phyloP scores from a whole-genome alignment of 2,329 filamentous ascomycete species.

The Botrytis fragariae region DNA sequence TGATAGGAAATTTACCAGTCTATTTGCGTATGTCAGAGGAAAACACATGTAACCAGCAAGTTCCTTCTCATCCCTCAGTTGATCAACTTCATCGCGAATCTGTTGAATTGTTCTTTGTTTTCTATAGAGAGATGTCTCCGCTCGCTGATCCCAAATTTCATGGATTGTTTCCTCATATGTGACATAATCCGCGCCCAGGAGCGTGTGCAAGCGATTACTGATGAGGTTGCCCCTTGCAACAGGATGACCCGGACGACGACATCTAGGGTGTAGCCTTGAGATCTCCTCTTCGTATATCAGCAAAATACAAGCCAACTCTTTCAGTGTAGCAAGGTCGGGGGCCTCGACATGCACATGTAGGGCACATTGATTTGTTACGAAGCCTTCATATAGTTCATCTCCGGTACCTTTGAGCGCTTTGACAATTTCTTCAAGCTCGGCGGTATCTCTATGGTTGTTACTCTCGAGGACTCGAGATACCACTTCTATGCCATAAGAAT shows the following conservation, averaged over 20 bases:
- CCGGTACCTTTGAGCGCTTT: constrained; percentile 18
- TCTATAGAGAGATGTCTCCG: neutral
- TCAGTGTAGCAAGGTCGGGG: constrained; percentile 24
- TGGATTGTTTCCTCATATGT: neutral
- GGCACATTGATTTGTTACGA: constrained; percentile 34
- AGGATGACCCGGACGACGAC: constrained; percentile 27
- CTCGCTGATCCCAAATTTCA: neutral
- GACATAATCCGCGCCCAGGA: constrained; percentile 8
- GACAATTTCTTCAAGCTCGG: constrained; percentile 24
- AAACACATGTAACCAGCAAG: constrained; percentile 23
- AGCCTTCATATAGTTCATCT: constrained; percentile 22
- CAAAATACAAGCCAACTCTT: constrained; percentile 30
- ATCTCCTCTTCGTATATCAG: constrained; percentile 35
- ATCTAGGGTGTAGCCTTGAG: constrained; percentile 29
- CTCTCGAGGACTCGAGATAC: constrained; percentile 28
- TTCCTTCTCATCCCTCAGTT: neutral
- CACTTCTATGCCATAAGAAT: constrained; percentile 32
- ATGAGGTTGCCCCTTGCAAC: constrained; percentile 20
- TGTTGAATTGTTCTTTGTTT: neutral
- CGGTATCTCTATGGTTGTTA: neutral
- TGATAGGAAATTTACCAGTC: constrained; percentile 28
- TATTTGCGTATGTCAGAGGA: neutral
- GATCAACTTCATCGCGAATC: constrained; percentile 2
- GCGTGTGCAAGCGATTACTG: constrained; percentile 26
- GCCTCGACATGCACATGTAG: constrained; percentile 33